Base-by-base conservation (phyloP, 164 flowering plant genomes). In the Platanus orientalis region DNA sequence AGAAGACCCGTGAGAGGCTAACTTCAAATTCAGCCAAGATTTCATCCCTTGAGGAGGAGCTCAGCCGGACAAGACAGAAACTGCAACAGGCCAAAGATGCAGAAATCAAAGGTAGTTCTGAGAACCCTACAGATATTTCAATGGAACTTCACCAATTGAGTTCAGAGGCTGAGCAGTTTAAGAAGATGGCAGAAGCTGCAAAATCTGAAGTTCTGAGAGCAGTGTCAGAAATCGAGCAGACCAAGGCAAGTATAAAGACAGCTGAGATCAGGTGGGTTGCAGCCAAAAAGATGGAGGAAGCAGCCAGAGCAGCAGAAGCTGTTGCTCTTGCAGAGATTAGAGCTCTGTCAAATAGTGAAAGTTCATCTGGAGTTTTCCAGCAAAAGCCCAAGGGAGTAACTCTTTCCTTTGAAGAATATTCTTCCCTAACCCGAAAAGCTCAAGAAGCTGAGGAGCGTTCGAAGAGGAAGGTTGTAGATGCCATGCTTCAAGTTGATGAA, bases 271-370 rank as follows among this genome's bases (percentile, higher is more conserved):
- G 92, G 64, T 72, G 88, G 73, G 60, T 81, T 70, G 96, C 97
- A 28, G 97, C 97, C 29, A 82, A 70, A 64, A 90, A 84, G 71
- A 87, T 89, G 96, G 84, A 84, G 72, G 87, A 90, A 69, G 96
- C 96, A 11, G 90, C 98, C 34, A 83, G 80, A 73, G 92, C 92
- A 0, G 77, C 90, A 20, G 96, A 93, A 77, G 88, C 82, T 24
- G 76, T 81, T 65, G 91, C 97, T 40, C 74, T 87, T 39, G 90
- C 92, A 2, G 94, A 94, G 54, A 83, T 89, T 61, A 83, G 83
- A 71, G 84, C 83, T 64, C 26, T 90, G 25, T 64, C 87, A 57
- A 75, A 71, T 25, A 69, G 71, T 30, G 80, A 74, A 61, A 71
- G 42, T 56, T 58, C 76, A 29, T 56, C 72, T 12, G 61, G 64